Evolutionary conservation across 768 basidiomycete species (phyloP), one percentile per base, ranked within the genome.

Genomic region (Trametes gibbosa): DNA sequence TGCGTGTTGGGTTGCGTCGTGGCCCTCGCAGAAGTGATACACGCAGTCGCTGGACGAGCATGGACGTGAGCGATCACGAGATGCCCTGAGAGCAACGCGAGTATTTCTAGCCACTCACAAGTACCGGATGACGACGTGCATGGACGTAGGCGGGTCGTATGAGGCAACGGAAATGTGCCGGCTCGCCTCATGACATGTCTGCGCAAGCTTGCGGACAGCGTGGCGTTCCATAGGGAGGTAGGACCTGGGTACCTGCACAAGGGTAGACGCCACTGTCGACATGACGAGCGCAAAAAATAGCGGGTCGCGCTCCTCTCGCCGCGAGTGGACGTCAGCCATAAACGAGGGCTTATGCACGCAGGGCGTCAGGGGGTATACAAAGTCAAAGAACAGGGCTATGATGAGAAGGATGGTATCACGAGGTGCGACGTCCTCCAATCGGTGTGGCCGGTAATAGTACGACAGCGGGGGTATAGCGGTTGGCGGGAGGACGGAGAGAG

Each of bases 301-400:
- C 25, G 92, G 92, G 66, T 95, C 90, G 19, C 84, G 82, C 68
- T 95, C 92, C 74, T 95, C 94, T 58, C 91, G 74, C 42, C 83
- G 83, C 0, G 84, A 77, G 62, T 87, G 84, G 29, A 97, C 77
- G 74, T 94, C 94, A n/a, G 90, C 87, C 84, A 93, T 87, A 71
- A 95, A 95, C 1, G 89, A 90, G 25, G 92, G 92, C 68, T 89
- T 90, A 75, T 97, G 95, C 43, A 97, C 76, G 71, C 90, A 93
- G 5, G 94, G 94, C 9, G 91, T 95, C 32, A 96, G 80, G 9
- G 91, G 89, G 72, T 94, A 94, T 48, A 95, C 91, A 69, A 92
- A 96, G 71, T 95, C 94, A 70, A 95, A 96, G 76, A 93, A 97
- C 13, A 95, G 82, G 39, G 87, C 81, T 62, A 95, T 86, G 65